Percentiles rank a stretch among this genome's conserved stretches.
Conservation (phyloP, 345 rosid species). For the Draba incana region DNA sequence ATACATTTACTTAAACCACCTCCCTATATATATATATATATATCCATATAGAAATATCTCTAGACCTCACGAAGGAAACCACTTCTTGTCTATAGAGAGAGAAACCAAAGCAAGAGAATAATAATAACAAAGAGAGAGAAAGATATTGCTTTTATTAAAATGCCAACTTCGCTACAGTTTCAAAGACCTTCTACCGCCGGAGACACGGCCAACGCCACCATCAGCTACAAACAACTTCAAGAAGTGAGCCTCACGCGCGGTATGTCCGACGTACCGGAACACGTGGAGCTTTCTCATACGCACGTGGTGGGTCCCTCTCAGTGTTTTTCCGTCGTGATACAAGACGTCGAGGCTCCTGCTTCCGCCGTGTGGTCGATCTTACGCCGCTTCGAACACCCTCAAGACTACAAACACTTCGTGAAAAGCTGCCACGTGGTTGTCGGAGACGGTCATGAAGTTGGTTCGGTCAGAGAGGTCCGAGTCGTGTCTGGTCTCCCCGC, state of each 20-base stretch:
- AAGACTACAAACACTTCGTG: conserved; percentile 78
- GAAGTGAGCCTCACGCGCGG: conserved; percentile 44
- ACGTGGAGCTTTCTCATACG: conserved; percentile 54
- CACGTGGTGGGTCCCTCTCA: conserved; percentile 59
- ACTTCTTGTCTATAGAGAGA: conserved; percentile 12
- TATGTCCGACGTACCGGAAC: conserved; percentile 49
- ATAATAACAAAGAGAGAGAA: background rate
- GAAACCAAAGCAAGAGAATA: background rate
- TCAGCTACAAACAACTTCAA: conserved; percentile 37
- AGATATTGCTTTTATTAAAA: conserved; percentile 25
- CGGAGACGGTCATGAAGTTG: conserved; percentile 73
- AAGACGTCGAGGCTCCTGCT: conserved; percentile 61
- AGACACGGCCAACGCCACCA: conserved; percentile 27
- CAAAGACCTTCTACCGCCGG: conserved; percentile 44
- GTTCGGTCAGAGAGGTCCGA: conserved; percentile 67
- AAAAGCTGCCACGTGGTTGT: conserved; percentile 69
- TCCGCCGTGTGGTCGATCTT: conserved; percentile 79
- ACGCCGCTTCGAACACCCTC: conserved; percentile 83
- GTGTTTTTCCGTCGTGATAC: conserved; percentile 67
- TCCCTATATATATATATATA: conserved; percentile 19
- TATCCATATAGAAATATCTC: conserved; percentile 15
- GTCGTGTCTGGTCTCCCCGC: conserved; percentile 95
- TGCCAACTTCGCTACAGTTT: conserved; percentile 70
- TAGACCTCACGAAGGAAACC: conserved; percentile 27
- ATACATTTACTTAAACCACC: background rate